Percentiles rank a stretch among this genome's conserved stretches.
phyloP scores from a whole-genome alignment of 371 early-diverging fungal genomes.

The Mortierella sp. region DNA sequence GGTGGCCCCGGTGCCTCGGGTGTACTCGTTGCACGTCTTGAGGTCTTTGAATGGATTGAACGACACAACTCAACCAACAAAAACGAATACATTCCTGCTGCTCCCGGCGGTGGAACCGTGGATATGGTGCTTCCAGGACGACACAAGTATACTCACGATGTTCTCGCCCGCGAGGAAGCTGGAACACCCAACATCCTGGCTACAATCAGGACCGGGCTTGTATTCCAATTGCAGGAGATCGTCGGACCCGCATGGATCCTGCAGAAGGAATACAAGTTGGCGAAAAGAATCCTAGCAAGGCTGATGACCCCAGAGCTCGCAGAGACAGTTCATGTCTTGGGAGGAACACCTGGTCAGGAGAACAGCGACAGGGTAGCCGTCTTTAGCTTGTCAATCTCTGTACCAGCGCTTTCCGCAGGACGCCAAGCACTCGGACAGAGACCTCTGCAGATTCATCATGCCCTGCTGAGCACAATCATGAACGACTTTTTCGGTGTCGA shows the following conservation, averaged over 20 bases:
- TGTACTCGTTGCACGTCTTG: conserved; percentile 28
- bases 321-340: conserved; percentile 14
- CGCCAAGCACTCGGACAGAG: background rate
- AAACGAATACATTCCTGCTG: conserved; percentile 19
- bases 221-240: conserved; percentile 37
- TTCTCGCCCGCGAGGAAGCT: conserved; percentile 37
- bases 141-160: conserved; percentile 31
- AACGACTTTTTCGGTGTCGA: conserved; percentile 46
- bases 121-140: conserved; percentile 28
- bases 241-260: conserved; percentile 21
- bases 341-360: conserved; percentile 1
- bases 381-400: conserved; percentile 29
- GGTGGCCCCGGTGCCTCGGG: conserved; percentile 44
- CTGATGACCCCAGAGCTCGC: conserved; percentile 7
- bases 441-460: conserved; percentile 37
- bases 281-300: conserved; percentile 19
- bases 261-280: conserved; percentile 28
- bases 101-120: conserved; percentile 40
- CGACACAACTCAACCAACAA: conserved; percentile 4
- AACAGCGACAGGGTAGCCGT: conserved; percentile 29
- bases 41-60: conserved; percentile 33
- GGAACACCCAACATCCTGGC: conserved; percentile 43
- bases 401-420: conserved; percentile 1
- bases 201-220: conserved; percentile 38
- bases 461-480: conserved; percentile 44